Conservation (phyloP, 306 rosid species). For the Amphicarpaea edgeworthii region DNA sequence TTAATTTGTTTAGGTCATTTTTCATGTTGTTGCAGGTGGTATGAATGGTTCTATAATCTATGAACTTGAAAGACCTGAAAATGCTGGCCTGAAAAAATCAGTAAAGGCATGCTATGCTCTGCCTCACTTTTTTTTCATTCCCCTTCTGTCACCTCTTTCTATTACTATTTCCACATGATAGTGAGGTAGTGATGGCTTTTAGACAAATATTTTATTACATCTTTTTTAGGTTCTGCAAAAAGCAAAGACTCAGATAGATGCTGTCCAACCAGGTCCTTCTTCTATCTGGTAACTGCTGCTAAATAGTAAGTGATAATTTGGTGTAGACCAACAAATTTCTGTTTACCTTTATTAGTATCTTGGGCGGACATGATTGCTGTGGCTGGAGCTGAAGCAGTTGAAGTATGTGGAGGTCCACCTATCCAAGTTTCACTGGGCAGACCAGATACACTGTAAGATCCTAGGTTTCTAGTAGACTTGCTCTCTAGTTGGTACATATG, state of each 20-base stretch:
- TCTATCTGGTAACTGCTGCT: conserved; percentile 40
- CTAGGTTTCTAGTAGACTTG: conserved; percentile 21
- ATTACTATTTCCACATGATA: background rate
- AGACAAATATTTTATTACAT: conserved; percentile 35
- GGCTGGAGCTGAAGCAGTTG: conserved; percentile 97
- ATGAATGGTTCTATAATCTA: conserved; percentile 89
- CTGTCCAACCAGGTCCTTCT: conserved; percentile 71
- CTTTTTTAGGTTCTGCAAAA: conserved; percentile 74
- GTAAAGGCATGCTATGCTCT: conserved; percentile 71
- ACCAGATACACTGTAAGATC: conserved; percentile 76
- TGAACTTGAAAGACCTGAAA: conserved; percentile 94
- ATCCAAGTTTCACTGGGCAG: conserved; percentile 82
- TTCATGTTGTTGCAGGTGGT: conserved; percentile 74
- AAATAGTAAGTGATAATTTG: conserved; percentile 38
- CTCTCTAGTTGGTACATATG: conserved; percentile 33
- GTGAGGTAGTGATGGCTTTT: background rate
- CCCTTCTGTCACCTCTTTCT: background rate
- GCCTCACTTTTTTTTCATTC: conserved; percentile 41
- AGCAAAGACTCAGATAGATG: conserved; percentile 83
- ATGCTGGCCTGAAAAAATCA: conserved; percentile 78
- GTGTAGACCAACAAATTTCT: conserved; percentile 46
- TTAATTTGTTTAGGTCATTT: conserved; percentile 16
- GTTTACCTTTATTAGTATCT: conserved; percentile 65
- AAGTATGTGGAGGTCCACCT: conserved; percentile 89
- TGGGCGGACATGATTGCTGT: conserved; percentile 96